Conservation (phyloP, 2,329 filamentous ascomycete genomes). For the Xylaria sp. region DNA sequence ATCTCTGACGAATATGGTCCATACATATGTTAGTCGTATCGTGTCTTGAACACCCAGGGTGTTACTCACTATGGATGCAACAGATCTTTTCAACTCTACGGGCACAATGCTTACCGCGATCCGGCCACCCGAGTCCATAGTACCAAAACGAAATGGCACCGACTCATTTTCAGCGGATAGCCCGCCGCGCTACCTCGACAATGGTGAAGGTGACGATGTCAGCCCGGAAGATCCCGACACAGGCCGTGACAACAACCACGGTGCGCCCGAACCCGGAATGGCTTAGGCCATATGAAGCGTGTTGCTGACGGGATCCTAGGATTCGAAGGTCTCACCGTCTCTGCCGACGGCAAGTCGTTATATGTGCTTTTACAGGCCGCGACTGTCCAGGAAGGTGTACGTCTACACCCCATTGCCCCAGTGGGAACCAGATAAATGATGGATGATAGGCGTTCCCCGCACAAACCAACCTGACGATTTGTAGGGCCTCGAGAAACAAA, state of each 20-base stretch:
- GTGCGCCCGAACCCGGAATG: constrained; percentile 12
- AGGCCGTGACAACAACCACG: constrained; percentile 75
- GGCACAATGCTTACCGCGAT: constrained; percentile 69
- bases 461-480: neutral
- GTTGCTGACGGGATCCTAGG: constrained; percentile 40
- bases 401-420: neutral
- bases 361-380: constrained; percentile 72
- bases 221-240: constrained; percentile 61
- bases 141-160: constrained; percentile 67
- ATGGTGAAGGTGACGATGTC: constrained; percentile 48
- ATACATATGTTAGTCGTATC: constrained; percentile 62
- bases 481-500: constrained; percentile 49
- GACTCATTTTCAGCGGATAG: constrained; percentile 69
- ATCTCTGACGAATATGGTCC: constrained; percentile 74
- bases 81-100: constrained; percentile 53
- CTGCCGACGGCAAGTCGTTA: constrained; percentile 65
- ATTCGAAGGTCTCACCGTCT: constrained; percentile 72
- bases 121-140: constrained; percentile 66
- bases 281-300: neutral
- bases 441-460: neutral
- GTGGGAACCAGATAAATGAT: too few species aligned
- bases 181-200: constrained; percentile 62
- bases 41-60: neutral
- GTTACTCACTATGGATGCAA: constrained; percentile 4
- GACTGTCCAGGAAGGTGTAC: constrained; percentile 64